These are phyloP conservation scores for Tetraselmis striata DNA, from an alignment of 139 green algal genomes.

Conservation along the genomic window DNA sequence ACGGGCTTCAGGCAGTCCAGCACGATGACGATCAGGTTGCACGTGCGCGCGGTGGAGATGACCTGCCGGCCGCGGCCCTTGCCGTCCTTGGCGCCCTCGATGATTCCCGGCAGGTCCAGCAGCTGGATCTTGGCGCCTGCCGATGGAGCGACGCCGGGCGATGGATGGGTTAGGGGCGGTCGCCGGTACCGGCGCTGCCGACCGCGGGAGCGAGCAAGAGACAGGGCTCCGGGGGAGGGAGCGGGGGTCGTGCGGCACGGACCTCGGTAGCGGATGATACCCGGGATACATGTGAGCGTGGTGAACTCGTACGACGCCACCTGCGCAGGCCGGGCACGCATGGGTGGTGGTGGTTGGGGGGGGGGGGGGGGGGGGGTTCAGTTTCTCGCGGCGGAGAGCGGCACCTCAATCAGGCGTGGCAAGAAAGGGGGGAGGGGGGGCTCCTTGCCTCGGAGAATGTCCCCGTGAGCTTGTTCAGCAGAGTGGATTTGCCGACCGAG, in stretches of 20 bases:
- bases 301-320: constrained; percentile 96
- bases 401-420: background rate
- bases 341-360: background rate
- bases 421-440: background rate
- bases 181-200: too few relatives aligned
- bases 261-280: constrained; percentile 83
- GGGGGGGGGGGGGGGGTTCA: background rate
- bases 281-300: constrained; percentile 93
- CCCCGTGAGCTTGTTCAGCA: constrained; percentile 96
- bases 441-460: constrained; percentile 84
- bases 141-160: too few relatives aligned
- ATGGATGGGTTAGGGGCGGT: too few relatives aligned
- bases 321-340: constrained; percentile 26
- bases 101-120: constrained; percentile 96
- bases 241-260: constrained; percentile 1
- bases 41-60: constrained; percentile 93
- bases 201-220: too few relatives aligned
- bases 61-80: constrained; percentile 86
- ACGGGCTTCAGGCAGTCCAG: constrained; percentile 97
- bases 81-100: constrained; percentile 96
- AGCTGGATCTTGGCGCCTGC: constrained; percentile 84
- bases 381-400: background rate
- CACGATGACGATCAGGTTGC: constrained; percentile 97
- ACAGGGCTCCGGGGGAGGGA: too few relatives aligned
- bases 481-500: constrained; percentile 96